These are phyloP conservation scores for Starmera pachycereana DNA, from an alignment of 805 yeast species.

Conservation along the genomic window DNA sequence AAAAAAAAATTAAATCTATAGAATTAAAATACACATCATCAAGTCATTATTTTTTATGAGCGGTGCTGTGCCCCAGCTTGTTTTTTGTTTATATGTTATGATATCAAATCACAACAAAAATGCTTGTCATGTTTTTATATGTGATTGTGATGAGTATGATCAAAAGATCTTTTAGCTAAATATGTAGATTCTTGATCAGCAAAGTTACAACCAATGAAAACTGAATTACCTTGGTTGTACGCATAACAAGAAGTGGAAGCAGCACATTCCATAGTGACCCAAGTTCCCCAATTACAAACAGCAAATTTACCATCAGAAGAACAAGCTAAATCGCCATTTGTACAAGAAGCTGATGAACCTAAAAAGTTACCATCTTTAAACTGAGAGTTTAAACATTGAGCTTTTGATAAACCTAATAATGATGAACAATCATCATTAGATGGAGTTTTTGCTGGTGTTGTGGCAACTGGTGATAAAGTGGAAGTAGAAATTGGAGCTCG, in stretches of 20 bases:
- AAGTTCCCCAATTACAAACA: constrained; percentile 43
- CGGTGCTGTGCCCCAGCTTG: neutral
- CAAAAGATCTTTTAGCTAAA: constrained; percentile 18
- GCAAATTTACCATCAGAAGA: constrained; percentile 39
- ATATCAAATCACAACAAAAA: too few relatives aligned
- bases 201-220: constrained; percentile 40
- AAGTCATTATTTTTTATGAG: neutral
- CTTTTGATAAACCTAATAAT: constrained; percentile 29
- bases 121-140: neutral
- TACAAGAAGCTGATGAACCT: constrained; percentile 33
- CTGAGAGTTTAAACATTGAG: constrained; percentile 33
- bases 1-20: neutral
- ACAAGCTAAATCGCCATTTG: constrained; percentile 44
- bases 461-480: constrained; percentile 1
- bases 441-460: neutral
- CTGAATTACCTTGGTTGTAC: constrained; percentile 29
- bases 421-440: constrained; percentile 23
- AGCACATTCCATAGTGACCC: constrained; percentile 53
- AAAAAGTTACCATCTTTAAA: constrained; percentile 31
- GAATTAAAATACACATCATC: neutral
- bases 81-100: neutral
- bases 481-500: constrained; percentile 2
- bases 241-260: constrained; percentile 56
- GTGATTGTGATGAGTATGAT: constrained; percentile 4
- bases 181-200: constrained; percentile 19